phyloP scores from a whole-genome alignment of 305 asterid species.

The Fraxinus albicans region DNA sequence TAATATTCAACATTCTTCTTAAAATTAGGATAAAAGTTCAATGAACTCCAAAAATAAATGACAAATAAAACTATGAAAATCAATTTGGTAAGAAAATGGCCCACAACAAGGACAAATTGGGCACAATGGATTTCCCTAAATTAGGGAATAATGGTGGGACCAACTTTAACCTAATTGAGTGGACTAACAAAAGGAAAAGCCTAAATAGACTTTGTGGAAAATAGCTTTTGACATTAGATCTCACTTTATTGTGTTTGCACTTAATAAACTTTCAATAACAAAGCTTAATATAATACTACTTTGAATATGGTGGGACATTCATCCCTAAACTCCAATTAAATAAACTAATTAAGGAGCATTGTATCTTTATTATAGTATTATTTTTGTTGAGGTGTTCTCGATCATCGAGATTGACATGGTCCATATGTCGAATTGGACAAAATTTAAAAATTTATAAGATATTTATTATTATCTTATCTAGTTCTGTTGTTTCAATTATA shows the following conservation, averaged over 20 bases:
- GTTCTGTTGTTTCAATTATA: no score
- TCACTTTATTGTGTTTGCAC: conserved; percentile 22
- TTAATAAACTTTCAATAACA: not conserved
- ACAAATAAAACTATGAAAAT: not conserved
- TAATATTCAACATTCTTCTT: not conserved
- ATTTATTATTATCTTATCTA: not conserved
- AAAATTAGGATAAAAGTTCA: not conserved
- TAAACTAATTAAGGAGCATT: not conserved
- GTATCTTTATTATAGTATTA: not conserved
- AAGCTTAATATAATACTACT: conserved; percentile 10
- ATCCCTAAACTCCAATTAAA: conserved; percentile 21
- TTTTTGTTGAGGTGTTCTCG: not conserved
- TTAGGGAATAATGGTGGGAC: conserved; percentile 38
- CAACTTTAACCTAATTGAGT: conserved; percentile 27
- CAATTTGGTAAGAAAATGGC: conserved; percentile 27
- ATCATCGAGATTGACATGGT: not conserved
- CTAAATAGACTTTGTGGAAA: not conserved
- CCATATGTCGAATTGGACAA: not conserved
- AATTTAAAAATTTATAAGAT: not conserved
- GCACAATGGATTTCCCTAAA: conserved; percentile 36
- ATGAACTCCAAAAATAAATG: not conserved
- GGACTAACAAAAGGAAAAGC: conserved; percentile 30
- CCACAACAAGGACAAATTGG: conserved; percentile 34
- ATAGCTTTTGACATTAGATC: conserved; percentile 27
- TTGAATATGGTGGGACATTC: not conserved